Evolutionary conservation across 805 yeast species (phyloP).

Genomic region (Maudiozyma turicensis): DNA sequence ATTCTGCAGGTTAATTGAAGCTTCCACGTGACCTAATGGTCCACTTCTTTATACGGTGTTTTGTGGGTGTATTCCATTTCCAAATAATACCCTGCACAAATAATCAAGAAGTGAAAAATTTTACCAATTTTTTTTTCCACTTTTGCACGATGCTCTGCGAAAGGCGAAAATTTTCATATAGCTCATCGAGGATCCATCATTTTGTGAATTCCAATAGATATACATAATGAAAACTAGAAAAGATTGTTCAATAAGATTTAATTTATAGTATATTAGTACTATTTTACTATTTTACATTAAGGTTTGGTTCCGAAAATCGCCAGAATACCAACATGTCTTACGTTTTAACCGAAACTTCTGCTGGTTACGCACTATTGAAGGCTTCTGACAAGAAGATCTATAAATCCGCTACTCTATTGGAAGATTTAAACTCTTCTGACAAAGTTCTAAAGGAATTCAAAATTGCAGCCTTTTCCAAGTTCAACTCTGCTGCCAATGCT

Average conservation of each 20-base stretch:
- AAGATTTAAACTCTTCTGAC: conserved; percentile 72
- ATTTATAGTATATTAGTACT: too few species aligned
- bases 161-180: not conserved
- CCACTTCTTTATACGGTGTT: too few species aligned
- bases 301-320: not conserved
- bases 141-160: not conserved
- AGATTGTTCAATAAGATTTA: not conserved
- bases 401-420: conserved; percentile 64
- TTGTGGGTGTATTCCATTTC: not conserved
- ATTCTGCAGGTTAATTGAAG: too few species aligned
- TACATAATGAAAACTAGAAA: not conserved
- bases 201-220: not conserved
- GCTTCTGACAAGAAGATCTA: conserved; percentile 95
- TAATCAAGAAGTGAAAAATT: not conserved
- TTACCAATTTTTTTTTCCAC: not conserved
- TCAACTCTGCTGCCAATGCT: conserved; percentile 89
- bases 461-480: conserved; percentile 90
- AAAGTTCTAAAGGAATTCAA: conserved; percentile 86
- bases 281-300: too few species aligned
- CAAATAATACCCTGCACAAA: not conserved
- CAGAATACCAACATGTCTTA: conserved; percentile 46
- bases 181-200: not conserved
- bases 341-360: conserved; percentile 95
- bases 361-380: conserved; percentile 95
- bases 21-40: too few species aligned